Evolutionary conservation across 2,329 filamentous ascomycete genomes (phyloP).

Genomic region (Rutstroemia sydowiana): DNA sequence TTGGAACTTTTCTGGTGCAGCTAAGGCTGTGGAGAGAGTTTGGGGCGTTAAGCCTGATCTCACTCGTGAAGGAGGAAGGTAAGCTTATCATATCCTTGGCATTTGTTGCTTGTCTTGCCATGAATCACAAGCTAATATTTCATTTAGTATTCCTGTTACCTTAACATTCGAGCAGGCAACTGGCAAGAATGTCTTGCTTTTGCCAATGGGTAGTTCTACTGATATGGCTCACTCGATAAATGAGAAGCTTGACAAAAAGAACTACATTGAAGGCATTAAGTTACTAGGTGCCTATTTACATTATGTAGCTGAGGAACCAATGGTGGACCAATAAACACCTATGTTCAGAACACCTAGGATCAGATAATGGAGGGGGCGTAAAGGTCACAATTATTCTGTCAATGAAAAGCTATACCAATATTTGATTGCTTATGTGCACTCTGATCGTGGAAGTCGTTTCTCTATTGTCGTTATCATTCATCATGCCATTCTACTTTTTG

Average conservation of each 20-base stretch:
- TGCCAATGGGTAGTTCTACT: constrained; percentile 96
- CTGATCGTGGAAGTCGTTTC: neutral
- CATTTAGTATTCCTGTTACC: constrained; percentile 80
- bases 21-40: constrained; percentile 92
- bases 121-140: constrained; percentile 7
- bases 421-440: neutral
- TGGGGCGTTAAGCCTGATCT: constrained; percentile 92
- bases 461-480: neutral
- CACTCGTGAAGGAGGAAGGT: constrained; percentile 90
- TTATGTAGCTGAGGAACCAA: constrained; percentile 87
- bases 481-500: constrained; percentile 1
- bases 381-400: neutral
- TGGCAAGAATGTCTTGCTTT: constrained; percentile 90
- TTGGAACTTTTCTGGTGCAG: constrained; percentile 95
- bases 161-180: constrained; percentile 96
- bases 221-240: constrained; percentile 97
- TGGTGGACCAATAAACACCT: constrained; percentile 21
- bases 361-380: no score
- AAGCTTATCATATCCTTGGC: constrained; percentile 29
- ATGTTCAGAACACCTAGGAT: neutral
- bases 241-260: constrained; percentile 93
- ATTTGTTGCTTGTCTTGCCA: neutral
- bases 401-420: neutral
- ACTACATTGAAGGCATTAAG: constrained; percentile 98
- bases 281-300: constrained; percentile 90